These are phyloP conservation scores for Hypomyces rosellus DNA, from an alignment of 2,329 filamentous ascomycete species.

Conservation along the genomic window DNA sequence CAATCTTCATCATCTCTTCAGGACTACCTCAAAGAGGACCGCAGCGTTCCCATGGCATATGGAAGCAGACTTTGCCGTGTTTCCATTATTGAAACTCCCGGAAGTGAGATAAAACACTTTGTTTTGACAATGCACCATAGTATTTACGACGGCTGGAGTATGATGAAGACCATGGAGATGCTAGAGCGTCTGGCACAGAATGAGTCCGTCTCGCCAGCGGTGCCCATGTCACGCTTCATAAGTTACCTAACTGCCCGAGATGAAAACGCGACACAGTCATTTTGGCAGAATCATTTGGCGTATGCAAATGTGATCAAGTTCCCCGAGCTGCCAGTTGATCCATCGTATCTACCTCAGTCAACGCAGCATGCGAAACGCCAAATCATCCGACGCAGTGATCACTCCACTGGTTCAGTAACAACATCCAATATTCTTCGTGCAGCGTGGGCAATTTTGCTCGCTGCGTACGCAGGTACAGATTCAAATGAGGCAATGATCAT, in stretches of 20 bases:
- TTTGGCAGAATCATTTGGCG: constrained; percentile 1
- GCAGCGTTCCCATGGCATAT: neutral
- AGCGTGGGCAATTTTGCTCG: constrained; percentile 1
- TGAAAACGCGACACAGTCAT: neutral
- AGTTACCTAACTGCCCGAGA: neutral
- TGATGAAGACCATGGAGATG: neutral
- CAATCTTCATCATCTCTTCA: neutral
- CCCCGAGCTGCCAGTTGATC: neutral
- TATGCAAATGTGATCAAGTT: neutral
- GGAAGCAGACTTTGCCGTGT: neutral
- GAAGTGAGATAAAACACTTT: neutral
- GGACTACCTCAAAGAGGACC: neutral
- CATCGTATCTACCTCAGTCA: neutral
- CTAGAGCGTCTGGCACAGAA: neutral
- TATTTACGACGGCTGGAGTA: constrained; percentile 5
- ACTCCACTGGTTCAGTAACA: neutral
- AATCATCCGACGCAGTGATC: neutral
- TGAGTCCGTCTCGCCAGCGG: neutral
- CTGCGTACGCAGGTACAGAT: neutral
- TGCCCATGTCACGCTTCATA: constrained; percentile 1
- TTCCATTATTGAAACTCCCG: neutral
- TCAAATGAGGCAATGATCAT: constrained; percentile 14
- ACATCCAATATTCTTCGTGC: neutral
- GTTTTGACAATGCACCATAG: constrained; percentile 4
- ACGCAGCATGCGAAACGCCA: neutral